Conservation (phyloP, 257 asterid species). For the Salvia rosmarinus region DNA sequence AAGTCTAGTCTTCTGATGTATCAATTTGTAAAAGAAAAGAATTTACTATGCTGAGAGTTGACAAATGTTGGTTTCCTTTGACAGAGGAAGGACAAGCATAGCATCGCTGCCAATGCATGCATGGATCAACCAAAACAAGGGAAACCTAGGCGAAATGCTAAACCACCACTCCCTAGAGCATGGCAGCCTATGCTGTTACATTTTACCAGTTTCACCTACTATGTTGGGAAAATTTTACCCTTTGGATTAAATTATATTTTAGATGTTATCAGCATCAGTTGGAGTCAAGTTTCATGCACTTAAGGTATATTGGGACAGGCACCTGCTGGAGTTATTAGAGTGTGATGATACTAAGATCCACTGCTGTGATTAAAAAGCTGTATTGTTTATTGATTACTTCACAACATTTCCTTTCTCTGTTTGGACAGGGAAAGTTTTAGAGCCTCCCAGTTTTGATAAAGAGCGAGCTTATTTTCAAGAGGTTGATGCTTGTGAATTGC, state of each 20-base stretch:
- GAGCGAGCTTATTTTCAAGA: slow-evolving; percentile 85
- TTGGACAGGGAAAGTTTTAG: slow-evolving; percentile 55
- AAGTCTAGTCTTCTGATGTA: neutral
- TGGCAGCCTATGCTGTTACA: slow-evolving; percentile 25
- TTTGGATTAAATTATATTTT: neutral
- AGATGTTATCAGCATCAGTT: neutral
- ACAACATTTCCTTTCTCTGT: slow-evolving; percentile 30
- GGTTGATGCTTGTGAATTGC: slow-evolving; percentile 85
- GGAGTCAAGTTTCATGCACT: neutral
- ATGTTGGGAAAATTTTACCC: neutral
- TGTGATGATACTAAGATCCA: neutral
- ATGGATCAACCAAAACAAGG: slow-evolving; percentile 59
- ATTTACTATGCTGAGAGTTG: slow-evolving; percentile 25
- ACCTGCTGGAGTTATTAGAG: slow-evolving; percentile 20
- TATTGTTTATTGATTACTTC: slow-evolving; percentile 2
- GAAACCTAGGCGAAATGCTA: slow-evolving; percentile 66
- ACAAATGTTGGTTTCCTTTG: slow-evolving; percentile 24
- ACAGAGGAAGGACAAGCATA: slow-evolving; percentile 96
- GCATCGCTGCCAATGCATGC: slow-evolving; percentile 70
- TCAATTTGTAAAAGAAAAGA: neutral
- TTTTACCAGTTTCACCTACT: slow-evolving; percentile 19
- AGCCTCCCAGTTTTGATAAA: slow-evolving; percentile 62
- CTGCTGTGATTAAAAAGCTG: slow-evolving; percentile 15
- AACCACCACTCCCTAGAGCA: slow-evolving; percentile 92
- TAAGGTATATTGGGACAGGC: slow-evolving; percentile 16